phyloP scores from a whole-genome alignment of 192 early-diverging fungal genomes.

The Coemansia sp. region DNA sequence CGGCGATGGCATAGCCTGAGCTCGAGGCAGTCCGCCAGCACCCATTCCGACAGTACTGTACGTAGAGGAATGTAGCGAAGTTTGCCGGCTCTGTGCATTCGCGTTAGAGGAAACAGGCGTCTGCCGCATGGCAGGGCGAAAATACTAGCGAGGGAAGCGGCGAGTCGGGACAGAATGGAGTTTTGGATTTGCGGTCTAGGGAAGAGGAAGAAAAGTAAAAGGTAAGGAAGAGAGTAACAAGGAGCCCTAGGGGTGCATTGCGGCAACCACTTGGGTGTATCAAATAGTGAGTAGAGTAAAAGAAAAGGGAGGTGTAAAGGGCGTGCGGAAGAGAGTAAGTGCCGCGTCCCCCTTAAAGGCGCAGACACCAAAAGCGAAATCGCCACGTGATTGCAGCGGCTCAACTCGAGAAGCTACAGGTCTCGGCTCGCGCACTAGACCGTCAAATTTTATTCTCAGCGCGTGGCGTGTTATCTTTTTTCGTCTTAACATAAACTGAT shows the following conservation, averaged over 20 bases:
- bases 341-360: neutral
- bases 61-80: constrained; percentile 42
- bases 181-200: neutral
- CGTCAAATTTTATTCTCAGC: neutral
- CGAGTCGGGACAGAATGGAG: neutral
- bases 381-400: neutral
- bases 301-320: neutral
- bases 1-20: constrained; percentile 27
- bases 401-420: neutral
- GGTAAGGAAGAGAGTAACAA: neutral
- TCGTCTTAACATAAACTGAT: no score
- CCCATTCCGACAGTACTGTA: constrained; percentile 28
- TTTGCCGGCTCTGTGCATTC: constrained; percentile 19
- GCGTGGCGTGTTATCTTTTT: neutral
- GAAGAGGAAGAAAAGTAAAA: neutral
- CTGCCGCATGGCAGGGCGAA: constrained; percentile 5
- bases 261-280: neutral
- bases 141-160: neutral
- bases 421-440: neutral
- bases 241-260: constrained; percentile 6
- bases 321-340: neutral
- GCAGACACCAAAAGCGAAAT: no score
- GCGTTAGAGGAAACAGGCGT: constrained; percentile 8
- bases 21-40: constrained; percentile 9
- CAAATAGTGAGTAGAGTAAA: neutral